phyloP scores from a whole-genome alignment of 352 stramenopile species.

The Phytophthora pluvialis region DNA sequence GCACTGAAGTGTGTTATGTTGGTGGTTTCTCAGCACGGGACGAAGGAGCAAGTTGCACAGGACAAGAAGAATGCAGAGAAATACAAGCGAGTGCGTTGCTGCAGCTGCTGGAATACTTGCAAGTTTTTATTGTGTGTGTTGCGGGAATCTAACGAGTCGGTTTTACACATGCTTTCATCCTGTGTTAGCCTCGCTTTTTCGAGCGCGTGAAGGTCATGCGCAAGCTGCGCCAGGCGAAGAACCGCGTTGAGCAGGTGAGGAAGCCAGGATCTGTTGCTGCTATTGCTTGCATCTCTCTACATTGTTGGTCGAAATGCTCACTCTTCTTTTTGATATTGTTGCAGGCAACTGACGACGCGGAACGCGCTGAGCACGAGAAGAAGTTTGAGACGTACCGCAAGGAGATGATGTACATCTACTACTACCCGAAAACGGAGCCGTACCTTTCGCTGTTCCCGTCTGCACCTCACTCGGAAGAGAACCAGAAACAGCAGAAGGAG shows the following conservation, averaged over 20 bases:
- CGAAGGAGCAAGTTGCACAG: constrained; percentile 54
- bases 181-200: constrained; percentile 72
- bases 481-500: constrained; percentile 52
- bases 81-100: constrained; percentile 73
- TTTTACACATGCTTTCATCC: constrained; percentile 9
- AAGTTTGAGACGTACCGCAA: constrained; percentile 56
- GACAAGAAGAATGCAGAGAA: constrained; percentile 83
- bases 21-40: constrained; percentile 34
- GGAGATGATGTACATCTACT: constrained; percentile 87
- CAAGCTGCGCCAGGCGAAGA: constrained; percentile 72
- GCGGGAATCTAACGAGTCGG: background rate
- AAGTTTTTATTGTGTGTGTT: background rate
- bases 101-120: background rate
- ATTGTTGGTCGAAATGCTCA: constrained; percentile 1
- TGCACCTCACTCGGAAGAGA: constrained; percentile 57
- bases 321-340: background rate
- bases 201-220: constrained; percentile 87
- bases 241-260: constrained; percentile 51
- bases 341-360: constrained; percentile 46
- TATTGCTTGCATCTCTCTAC: background rate
- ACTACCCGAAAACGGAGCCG: constrained; percentile 73
- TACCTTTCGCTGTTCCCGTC: constrained; percentile 77
- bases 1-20: background rate
- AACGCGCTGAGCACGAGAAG: constrained; percentile 46
- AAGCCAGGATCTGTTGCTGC: background rate